Evolutionary conservation across 2,329 filamentous ascomycete species (phyloP).

Genomic region (Microdochium paspali): DNA sequence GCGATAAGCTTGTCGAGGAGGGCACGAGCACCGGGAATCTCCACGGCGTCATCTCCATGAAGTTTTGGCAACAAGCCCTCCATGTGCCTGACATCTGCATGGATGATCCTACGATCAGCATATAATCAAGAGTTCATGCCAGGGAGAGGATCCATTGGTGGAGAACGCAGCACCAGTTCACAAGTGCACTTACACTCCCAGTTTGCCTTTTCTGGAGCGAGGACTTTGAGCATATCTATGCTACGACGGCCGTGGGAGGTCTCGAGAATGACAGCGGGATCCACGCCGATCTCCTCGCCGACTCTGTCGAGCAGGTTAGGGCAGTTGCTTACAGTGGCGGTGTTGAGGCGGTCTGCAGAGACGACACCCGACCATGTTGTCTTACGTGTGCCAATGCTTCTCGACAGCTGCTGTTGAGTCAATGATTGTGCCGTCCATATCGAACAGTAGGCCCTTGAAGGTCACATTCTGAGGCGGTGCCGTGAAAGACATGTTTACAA

Average conservation of each 20-base stretch:
- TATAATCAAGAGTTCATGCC: neutral
- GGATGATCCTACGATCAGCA: neutral
- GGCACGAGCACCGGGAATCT: conserved; percentile 73
- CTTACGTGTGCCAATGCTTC: conserved; percentile 67
- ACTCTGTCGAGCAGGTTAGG: conserved; percentile 38
- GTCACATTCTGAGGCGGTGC: conserved; percentile 34
- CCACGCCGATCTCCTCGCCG: conserved; percentile 73
- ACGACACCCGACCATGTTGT: too few relatives aligned
- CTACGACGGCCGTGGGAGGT: conserved; percentile 86
- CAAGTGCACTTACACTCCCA: conserved; percentile 69
- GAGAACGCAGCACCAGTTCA: neutral
- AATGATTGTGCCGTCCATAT: conserved; percentile 79
- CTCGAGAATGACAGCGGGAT: conserved; percentile 74
- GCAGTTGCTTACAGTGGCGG: conserved; percentile 1
- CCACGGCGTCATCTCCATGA: conserved; percentile 68
- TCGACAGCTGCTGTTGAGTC: conserved; percentile 70
- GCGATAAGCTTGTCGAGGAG: conserved; percentile 60
- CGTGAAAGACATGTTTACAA: conserved; percentile 3
- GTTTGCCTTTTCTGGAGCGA: conserved; percentile 78
- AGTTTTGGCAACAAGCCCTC: conserved; percentile 70
- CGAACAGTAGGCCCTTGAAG: conserved; percentile 54
- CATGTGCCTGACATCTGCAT: conserved; percentile 64
- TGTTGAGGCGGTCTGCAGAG: too few relatives aligned
- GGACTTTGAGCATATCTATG: conserved; percentile 74
- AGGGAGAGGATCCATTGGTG: too few relatives aligned